These are phyloP conservation scores for Tripidium arundinaceum DNA, from an alignment of 202 grass and related monocot genomes.

Conservation along the genomic window DNA sequence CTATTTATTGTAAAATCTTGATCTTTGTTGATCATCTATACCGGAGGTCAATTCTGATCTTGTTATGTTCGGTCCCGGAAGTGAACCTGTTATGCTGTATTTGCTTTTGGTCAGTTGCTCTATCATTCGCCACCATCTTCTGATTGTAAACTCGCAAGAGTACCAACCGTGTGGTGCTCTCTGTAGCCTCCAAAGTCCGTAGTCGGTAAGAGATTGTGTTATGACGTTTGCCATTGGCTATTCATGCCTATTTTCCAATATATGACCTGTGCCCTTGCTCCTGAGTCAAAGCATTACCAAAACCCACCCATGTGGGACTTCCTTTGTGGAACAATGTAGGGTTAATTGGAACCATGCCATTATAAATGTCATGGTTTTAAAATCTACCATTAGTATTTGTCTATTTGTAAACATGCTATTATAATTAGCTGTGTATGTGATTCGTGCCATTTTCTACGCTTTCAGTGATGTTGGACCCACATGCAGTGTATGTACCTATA, in stretches of 20 bases:
- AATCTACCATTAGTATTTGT: no score
- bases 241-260: neutral
- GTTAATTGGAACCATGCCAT: no score
- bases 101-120: neutral
- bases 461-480: no score
- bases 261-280: neutral
- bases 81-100: neutral
- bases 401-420: no score
- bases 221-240: neutral
- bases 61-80: neutral
- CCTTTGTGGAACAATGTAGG: neutral
- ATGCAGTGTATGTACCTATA: no score
- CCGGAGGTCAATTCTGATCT: neutral
- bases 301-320: neutral
- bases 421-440: no score
- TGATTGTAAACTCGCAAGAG: neutral
- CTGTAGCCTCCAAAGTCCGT: neutral
- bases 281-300: neutral
- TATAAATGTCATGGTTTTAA: no score
- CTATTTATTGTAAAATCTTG: neutral
- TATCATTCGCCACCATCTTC: neutral
- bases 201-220: neutral
- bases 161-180: constrained; percentile 23
- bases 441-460: no score
- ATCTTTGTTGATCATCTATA: neutral